Base-by-base conservation (phyloP, 495 filamentous ascomycete species). In the Barbatosphaeria neglecta region DNA sequence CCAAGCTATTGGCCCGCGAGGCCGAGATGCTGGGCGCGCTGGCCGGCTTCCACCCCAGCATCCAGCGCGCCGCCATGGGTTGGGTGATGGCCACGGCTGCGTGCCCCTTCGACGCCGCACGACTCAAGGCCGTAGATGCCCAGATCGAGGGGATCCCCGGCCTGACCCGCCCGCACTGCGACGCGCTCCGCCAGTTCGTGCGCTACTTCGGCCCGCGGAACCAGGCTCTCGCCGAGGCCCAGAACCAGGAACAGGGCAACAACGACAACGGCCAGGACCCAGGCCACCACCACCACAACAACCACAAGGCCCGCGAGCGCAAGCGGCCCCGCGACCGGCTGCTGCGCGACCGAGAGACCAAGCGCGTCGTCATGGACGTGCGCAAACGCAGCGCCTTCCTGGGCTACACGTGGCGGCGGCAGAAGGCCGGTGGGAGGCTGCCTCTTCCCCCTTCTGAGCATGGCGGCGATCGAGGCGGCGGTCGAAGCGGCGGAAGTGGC, bases 321-420 rank as follows among this genome's bases (percentile, higher is more conserved):
- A 84, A 83, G 60, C 65, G 90, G 46, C 76, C 90, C 3, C 71
- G 87, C 10, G 90, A 97, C 53, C 80, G 79, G 56, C 62, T 95
- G 45, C 63, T 97, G 39, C 65, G 90, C 28, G 90, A 97, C 60
- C 69, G 68, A 35, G 61, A 69, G 13, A 71, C 81, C 2, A 77
- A 74, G 10, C 70, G 66, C 44, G 74, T 72, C 17, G 87, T 80
- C 1, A 63, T 97, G 53, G 83, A 89, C 46, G 73, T 90, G 45
- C 75, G 90, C 48, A 89, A 88, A 60, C 76, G 68, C 63, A 83
- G 75, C 9, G 87, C 87, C 2, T 95, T 95, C 63, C 60, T 89
- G 44, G 90, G 90, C n/a, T 97, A 97, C 61, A 88, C 85, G 11
- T 95, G 88, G 61, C 76, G 80, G 4, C 52, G 70, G 49, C 52